Percentiles rank a stretch among this genome's conserved stretches.
These are phyloP conservation scores for Backusella tarrabulga DNA, from an alignment of 192 early-diverging fungal species.

Conservation along the genomic window DNA sequence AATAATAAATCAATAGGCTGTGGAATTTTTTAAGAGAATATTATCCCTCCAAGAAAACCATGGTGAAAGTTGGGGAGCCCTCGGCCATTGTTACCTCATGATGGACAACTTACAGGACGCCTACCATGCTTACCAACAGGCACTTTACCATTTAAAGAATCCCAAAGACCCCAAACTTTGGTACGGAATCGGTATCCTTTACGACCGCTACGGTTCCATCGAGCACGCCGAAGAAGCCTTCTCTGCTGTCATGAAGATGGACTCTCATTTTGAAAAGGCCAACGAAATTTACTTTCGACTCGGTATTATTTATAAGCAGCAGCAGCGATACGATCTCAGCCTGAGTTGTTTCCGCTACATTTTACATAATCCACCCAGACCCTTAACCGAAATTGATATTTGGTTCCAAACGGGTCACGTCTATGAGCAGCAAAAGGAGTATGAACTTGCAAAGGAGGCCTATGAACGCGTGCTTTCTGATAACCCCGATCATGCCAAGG, in stretches of 20 bases:
- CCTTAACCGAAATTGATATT: slow-evolving; percentile 91
- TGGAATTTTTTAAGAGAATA: slow-evolving; percentile 91
- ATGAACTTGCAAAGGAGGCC: slow-evolving; percentile 73
- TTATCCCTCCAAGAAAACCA: slow-evolving; percentile 76
- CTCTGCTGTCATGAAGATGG: slow-evolving; percentile 90
- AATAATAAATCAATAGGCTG: slow-evolving; percentile 53
- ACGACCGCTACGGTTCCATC: slow-evolving; percentile 95
- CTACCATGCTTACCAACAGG: slow-evolving; percentile 95
- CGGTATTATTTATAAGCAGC: slow-evolving; percentile 97
- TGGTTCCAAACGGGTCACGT: slow-evolving; percentile 98
- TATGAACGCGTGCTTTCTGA: slow-evolving; percentile 90
- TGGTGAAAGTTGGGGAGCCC: slow-evolving; percentile 94
- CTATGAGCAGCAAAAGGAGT: slow-evolving; percentile 93
- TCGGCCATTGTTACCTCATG: slow-evolving; percentile 96
- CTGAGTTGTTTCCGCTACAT: slow-evolving; percentile 93
- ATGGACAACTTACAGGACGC: slow-evolving; percentile 93
- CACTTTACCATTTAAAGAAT: slow-evolving; percentile 88
- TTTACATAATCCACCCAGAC: slow-evolving; percentile 79
- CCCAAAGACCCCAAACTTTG: slow-evolving; percentile 97
- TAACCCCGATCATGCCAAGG: slow-evolving; percentile 92
- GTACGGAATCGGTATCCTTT: slow-evolving; percentile 98
- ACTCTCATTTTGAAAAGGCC: slow-evolving; percentile 95
- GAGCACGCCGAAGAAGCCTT: slow-evolving; percentile 98
- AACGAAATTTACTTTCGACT: slow-evolving; percentile 97
- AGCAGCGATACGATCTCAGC: slow-evolving; percentile 74